These are phyloP conservation scores for Aspergillus arachidicola DNA, from an alignment of 2,329 filamentous ascomycete species.

Conservation along the genomic window DNA sequence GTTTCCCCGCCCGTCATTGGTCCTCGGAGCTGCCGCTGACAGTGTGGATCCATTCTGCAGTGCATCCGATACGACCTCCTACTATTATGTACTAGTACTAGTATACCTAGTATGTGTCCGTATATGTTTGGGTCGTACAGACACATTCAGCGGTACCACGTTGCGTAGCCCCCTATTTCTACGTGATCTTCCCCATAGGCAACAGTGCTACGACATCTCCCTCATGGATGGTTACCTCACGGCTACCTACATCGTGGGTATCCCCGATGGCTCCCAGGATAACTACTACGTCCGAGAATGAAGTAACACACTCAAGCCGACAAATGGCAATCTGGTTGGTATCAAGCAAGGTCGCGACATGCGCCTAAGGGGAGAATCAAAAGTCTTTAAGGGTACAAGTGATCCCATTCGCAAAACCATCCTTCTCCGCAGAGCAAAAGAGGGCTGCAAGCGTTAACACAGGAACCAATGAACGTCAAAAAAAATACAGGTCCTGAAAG, in stretches of 20 bases:
- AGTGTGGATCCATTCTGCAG: background rate
- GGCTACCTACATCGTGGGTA: background rate
- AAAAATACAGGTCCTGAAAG: background rate
- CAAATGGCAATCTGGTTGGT: conserved; percentile 1
- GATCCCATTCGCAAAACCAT: background rate
- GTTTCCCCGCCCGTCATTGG: background rate
- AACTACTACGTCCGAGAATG: background rate
- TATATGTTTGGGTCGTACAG: background rate
- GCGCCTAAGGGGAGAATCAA: background rate
- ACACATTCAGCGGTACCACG: background rate
- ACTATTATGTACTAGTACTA: too few relatives aligned
- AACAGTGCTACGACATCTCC: background rate
- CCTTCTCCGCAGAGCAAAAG: background rate
- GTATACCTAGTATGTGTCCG: background rate
- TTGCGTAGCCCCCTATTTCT: background rate
- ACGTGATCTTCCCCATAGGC: background rate
- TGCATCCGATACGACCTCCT: too few relatives aligned
- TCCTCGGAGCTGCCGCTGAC: background rate
- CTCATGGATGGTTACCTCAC: background rate
- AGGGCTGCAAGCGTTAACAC: background rate
- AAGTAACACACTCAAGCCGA: background rate
- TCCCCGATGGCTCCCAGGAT: background rate
- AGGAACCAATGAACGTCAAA: background rate
- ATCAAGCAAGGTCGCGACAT: background rate
- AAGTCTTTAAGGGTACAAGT: background rate